These are phyloP conservation scores for Suillus bovinus DNA, from an alignment of 768 basidiomycete species.

Conservation along the genomic window DNA sequence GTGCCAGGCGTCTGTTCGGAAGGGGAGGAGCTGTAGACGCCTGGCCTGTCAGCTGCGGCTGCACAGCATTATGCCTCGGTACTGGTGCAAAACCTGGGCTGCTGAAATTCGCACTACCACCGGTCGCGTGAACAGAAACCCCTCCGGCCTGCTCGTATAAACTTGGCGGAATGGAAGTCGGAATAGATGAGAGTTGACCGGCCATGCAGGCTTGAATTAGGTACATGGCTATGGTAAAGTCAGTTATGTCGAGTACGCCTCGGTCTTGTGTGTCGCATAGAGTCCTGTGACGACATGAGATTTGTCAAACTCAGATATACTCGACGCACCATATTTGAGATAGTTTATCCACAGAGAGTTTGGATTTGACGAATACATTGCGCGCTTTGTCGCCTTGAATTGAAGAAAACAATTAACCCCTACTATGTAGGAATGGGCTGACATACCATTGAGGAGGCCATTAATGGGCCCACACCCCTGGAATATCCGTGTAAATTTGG, in stretches of 20 bases:
- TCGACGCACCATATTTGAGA: constrained; percentile 84
- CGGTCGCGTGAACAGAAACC: constrained; percentile 55
- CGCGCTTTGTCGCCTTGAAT: constrained; percentile 79
- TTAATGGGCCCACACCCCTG: constrained; percentile 66
- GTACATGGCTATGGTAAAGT: constrained; percentile 96
- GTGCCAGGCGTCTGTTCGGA: constrained; percentile 23
- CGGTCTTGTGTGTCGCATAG: constrained; percentile 95
- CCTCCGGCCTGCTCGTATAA: constrained; percentile 79
- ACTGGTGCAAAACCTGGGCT: constrained; percentile 55
- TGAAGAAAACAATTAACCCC: constrained; percentile 4
- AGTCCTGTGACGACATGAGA: constrained; percentile 52
- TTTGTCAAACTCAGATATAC: not conserved
- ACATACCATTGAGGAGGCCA: constrained; percentile 76
- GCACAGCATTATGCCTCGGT: constrained; percentile 62
- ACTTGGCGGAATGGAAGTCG: constrained; percentile 74
- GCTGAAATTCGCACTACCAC: constrained; percentile 56
- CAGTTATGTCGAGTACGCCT: constrained; percentile 83
- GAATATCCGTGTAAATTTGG: constrained; percentile 84
- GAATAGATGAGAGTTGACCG: constrained; percentile 68
- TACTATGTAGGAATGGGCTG: not conserved
- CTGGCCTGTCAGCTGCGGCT: constrained; percentile 50
- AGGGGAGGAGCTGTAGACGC: constrained; percentile 25
- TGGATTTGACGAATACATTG: constrained; percentile 89
- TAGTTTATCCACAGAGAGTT: constrained; percentile 82
- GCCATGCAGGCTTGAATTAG: constrained; percentile 94